Percentiles rank a stretch among this genome's conserved stretches.
Conservation (phyloP, 2,329 filamentous ascomycete genomes). For the Epichloe bromicola region DNA sequence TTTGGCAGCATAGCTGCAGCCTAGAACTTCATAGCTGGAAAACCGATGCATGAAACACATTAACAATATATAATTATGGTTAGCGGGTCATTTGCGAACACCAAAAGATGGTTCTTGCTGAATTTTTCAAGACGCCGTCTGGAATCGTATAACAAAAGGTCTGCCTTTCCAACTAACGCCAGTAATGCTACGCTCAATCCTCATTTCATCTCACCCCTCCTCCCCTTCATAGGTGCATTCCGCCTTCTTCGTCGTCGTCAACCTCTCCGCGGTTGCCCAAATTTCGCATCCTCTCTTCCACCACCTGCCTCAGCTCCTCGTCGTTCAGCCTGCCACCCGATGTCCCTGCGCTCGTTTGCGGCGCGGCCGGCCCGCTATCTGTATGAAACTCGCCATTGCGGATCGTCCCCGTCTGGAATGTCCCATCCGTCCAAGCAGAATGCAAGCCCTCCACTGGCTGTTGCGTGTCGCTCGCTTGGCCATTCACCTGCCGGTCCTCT, state of each 20-base stretch:
- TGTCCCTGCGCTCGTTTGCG: constrained; percentile 3
- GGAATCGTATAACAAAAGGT: background rate
- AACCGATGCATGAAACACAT: background rate
- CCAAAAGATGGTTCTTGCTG: too few species aligned
- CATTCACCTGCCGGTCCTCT: background rate
- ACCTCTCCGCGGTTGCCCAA: constrained; percentile 25
- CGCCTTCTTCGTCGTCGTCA: constrained; percentile 33
- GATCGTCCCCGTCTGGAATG: constrained; percentile 48
- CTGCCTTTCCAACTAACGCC: background rate
- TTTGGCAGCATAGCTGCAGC: background rate
- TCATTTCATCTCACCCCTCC: background rate
- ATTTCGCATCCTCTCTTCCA: constrained; percentile 41
- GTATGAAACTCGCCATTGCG: constrained; percentile 36
- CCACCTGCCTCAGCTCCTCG: constrained; percentile 41
- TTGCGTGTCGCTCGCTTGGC: background rate
- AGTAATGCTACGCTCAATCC: background rate
- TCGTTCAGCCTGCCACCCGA: constrained; percentile 39
- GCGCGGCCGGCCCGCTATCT: constrained; percentile 18
- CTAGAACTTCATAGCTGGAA: background rate
- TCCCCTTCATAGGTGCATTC: constrained; percentile 43
- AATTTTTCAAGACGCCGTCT: too few species aligned
- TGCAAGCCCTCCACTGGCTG: constrained; percentile 11
- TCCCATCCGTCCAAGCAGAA: constrained; percentile 48
- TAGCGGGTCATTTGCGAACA: too few species aligned
- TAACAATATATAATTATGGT: too few species aligned